Evolutionary conservation across 768 basidiomycete species (phyloP).

Genomic region (Favolaschia claudopus): DNA sequence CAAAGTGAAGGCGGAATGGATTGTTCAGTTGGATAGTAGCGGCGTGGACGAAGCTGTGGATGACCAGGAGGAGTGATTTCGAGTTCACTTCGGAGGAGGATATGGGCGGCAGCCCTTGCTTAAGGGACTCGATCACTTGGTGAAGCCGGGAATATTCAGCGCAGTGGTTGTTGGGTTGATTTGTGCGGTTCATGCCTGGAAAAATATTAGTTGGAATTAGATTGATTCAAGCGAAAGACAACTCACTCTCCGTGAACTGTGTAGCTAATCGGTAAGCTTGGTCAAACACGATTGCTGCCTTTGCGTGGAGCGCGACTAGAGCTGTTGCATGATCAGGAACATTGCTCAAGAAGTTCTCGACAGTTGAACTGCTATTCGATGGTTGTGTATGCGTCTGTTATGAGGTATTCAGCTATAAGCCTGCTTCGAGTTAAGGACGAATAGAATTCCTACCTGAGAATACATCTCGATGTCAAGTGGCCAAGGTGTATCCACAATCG

Average conservation of each 20-base stretch:
- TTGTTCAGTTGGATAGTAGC: conserved; percentile 24
- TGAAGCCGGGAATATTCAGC: conserved; percentile 18
- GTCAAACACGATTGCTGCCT: conserved; percentile 26
- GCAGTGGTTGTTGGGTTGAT: background rate
- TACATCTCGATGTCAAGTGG: too few species aligned
- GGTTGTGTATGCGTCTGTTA: conserved; percentile 1
- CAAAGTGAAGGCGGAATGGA: conserved; percentile 7
- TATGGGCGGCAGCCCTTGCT: background rate
- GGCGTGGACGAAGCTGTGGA: conserved; percentile 22
- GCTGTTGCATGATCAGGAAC: conserved; percentile 18
- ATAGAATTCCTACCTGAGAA: too few species aligned
- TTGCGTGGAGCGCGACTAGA: conserved; percentile 22
- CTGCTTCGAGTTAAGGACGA: too few species aligned
- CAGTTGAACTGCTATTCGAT: conserved; percentile 15
- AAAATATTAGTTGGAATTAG: too few species aligned
- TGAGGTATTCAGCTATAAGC: too few species aligned
- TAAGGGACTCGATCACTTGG: conserved; percentile 15
- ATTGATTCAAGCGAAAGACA: too few species aligned
- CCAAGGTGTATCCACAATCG: too few species aligned
- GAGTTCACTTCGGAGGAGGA: background rate
- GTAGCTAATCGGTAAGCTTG: conserved; percentile 14
- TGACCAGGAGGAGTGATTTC: conserved; percentile 6
- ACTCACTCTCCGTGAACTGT: conserved; percentile 20
- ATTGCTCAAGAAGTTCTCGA: conserved; percentile 23
- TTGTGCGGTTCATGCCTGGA: too few species aligned